Evolutionary conservation across 371 early-diverging fungal genomes (phyloP), one percentile per base, ranked within the genome.

Genomic region (Capillidium heterosporum): DNA sequence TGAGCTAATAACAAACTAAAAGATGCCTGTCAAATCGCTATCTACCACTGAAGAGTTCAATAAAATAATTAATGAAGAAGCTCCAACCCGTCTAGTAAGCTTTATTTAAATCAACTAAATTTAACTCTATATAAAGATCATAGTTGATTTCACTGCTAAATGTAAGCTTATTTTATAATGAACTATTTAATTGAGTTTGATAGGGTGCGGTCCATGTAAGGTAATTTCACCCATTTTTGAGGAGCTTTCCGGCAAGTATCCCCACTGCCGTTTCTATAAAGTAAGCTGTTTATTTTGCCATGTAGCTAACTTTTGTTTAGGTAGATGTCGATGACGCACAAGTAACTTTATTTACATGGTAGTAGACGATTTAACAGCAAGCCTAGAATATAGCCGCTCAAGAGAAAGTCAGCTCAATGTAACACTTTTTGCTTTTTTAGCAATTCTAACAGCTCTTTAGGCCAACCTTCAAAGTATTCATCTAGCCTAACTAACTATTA

Each of bases 381-480:
- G 24, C 13, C 32, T 8, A 39, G 29, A 32, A 32, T 31, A 11
- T 15, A 11, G 39, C 40, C 10, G 3, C 26, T 42, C 24, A 46
- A 7, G 47, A 46, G 26, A 27, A 28, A 19, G 56, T 56, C 13
- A 27, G 44, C 31, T 40, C 27, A 0, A 42, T 35, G 46, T 48
- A 39, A 41, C 0, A 26, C 1, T 39, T 40, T 29, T 11, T 23
- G 15, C 32, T 53, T 28, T 48, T 35, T 29, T 47, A 32, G 13
- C 24, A 28, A 1, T 31, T 39, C 19, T 23, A 19, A 17, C 31
- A 11, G 74, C 79, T 28, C 72, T 75, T 62, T 72, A 76, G 55
- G 75, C 86, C 59, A 21, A 79, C 78, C 61, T 68, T 85, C 11
- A 80, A 64, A 19, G 80, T 81, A 62, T 55, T 85, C 62, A 80